phyloP scores from a whole-genome alignment of 1,284 basidiomycete species.

The Amylostereum areolatum region DNA sequence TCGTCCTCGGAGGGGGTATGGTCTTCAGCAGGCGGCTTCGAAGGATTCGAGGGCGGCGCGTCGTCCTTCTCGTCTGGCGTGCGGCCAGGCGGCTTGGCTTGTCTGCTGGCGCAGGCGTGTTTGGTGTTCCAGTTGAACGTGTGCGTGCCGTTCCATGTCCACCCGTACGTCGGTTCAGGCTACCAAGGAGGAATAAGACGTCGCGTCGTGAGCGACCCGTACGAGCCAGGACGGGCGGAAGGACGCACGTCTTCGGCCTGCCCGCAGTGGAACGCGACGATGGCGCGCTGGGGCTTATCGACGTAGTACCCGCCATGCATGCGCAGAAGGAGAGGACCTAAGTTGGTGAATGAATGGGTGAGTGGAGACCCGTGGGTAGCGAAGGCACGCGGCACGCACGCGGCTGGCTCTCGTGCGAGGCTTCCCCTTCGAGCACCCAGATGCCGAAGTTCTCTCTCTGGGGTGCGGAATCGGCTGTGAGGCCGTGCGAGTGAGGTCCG shows the following conservation, averaged over 20 bases:
- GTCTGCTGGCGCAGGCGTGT: constrained; percentile 22
- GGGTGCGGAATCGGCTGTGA: constrained; percentile 4
- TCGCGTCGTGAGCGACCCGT: neutral
- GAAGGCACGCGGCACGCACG: constrained; percentile 2
- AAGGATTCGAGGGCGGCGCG: constrained; percentile 14
- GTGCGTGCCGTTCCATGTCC: constrained; percentile 25
- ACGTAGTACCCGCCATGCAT: constrained; percentile 36
- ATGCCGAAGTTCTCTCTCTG: constrained; percentile 5
- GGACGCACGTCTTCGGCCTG: constrained; percentile 25
- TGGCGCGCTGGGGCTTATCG: constrained; percentile 29
- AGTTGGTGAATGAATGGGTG: constrained; percentile 3
- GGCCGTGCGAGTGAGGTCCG: constrained; percentile 6
- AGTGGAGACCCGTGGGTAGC: neutral
- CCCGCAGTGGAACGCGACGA: constrained; percentile 35
- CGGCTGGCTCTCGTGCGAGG: constrained; percentile 8
- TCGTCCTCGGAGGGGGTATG: constrained; percentile 11
- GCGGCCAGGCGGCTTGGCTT: too few species aligned
- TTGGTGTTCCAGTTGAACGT: constrained; percentile 28
- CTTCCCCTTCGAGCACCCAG: constrained; percentile 7
- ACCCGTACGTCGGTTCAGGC: constrained; percentile 24
- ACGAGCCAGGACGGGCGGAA: neutral
- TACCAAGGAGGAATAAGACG: too few species aligned
- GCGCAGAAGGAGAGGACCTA: constrained; percentile 31
- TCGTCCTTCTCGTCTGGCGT: too few species aligned
- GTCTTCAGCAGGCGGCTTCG: constrained; percentile 15